Evolutionary conservation across 306 rosid genomes (phyloP).

Genomic region (Cucurbita pepo): DNA sequence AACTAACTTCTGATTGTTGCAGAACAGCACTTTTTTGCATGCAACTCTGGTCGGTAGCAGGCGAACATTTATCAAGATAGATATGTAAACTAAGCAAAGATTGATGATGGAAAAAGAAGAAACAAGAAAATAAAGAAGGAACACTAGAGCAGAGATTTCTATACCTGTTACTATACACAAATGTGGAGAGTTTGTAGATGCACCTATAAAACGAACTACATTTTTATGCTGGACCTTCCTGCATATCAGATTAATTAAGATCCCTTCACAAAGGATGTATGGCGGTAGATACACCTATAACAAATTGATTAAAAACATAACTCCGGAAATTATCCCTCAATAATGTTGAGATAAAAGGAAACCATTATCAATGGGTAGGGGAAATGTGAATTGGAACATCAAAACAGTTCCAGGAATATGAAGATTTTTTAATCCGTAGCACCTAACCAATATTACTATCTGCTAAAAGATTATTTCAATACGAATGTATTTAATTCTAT

Average conservation of each 20-base stretch:
- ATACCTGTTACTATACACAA: conserved; percentile 90
- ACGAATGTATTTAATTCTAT: not conserved
- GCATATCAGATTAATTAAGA: conserved; percentile 15
- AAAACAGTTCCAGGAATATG: not conserved
- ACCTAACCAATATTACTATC: not conserved
- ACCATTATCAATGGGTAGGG: not conserved
- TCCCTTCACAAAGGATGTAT: conserved; percentile 8
- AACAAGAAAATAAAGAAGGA: not conserved
- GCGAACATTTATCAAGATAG: not conserved
- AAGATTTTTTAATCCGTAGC: not conserved
- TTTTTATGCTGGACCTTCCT: conserved; percentile 89
- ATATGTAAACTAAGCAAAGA: not conserved
- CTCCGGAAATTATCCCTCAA: not conserved
- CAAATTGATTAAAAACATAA: not conserved
- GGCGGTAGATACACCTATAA: not conserved
- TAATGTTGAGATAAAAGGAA: not conserved
- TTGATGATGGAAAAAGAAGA: conserved; percentile 2
- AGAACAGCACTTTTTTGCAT: not conserved
- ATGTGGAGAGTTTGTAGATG: conserved; percentile 75
- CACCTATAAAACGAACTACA: conserved; percentile 91
- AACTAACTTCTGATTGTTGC: not conserved
- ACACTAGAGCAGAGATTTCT: not conserved
- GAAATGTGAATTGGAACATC: not conserved
- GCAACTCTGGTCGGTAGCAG: not conserved
- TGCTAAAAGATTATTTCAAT: not conserved